phyloP scores from a whole-genome alignment of 345 rosid genomes.

The Capsella bursapastoris region DNA sequence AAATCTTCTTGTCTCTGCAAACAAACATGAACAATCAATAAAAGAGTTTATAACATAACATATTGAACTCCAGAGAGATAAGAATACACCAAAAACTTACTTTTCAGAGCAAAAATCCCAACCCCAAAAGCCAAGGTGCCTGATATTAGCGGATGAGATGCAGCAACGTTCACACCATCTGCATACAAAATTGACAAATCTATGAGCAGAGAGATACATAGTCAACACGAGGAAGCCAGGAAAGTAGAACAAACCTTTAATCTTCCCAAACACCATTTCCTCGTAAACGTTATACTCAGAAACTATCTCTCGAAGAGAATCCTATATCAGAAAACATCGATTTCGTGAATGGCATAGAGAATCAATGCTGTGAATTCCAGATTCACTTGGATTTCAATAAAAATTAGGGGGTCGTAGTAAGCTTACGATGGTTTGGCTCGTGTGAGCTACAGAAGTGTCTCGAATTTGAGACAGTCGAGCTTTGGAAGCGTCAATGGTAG shows the following conservation, averaged over 20 bases:
- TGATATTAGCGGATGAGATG: conserved; percentile 62
- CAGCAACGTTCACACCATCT: conserved; percentile 76
- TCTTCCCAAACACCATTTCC: conserved; percentile 56
- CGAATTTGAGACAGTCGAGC: conserved; percentile 67
- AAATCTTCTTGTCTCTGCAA: conserved; percentile 80
- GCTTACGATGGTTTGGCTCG: conserved; percentile 61
- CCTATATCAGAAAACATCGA: conserved; percentile 48
- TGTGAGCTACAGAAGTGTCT: conserved; percentile 67
- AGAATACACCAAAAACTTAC: conserved; percentile 43
- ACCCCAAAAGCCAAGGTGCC: conserved; percentile 59
- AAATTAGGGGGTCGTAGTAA: not conserved
- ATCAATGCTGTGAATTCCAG: not conserved
- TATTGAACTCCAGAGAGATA: not conserved
- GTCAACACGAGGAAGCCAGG: not conserved
- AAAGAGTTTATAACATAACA: conserved; percentile 1
- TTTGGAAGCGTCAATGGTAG: conserved; percentile 52
- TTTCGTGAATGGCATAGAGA: not conserved
- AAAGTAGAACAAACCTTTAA: conserved; percentile 60
- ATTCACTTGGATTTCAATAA: conserved; percentile 24
- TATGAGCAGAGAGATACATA: not conserved
- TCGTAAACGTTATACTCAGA: conserved; percentile 66
- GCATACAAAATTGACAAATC: conserved; percentile 32
- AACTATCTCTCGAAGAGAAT: conserved; percentile 57
- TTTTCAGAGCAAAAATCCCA: conserved; percentile 63
- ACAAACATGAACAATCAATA: conserved; percentile 13